Conservation (phyloP, 2,329 filamentous ascomycete species). For the Ophiocordyceps camponoti-floridani region DNA sequence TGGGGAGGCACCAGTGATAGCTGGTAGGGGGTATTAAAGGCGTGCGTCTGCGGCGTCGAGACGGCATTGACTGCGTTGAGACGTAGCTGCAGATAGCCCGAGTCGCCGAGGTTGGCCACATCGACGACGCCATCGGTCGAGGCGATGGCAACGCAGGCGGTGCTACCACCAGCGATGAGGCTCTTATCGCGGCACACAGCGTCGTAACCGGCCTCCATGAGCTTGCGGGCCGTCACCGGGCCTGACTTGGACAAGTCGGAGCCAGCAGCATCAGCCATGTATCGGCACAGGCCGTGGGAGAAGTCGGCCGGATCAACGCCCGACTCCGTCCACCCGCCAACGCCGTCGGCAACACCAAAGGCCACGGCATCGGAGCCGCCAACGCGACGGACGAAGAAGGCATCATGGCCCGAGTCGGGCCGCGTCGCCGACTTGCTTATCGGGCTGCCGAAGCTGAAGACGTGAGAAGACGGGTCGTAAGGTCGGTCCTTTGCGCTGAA, state of each 20-base stretch:
- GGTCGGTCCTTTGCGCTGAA: slow-evolving; percentile 55
- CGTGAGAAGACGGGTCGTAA: slow-evolving; percentile 49
- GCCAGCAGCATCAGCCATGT: slow-evolving; percentile 64
- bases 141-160: slow-evolving; percentile 73
- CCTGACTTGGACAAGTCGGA: slow-evolving; percentile 9
- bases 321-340: slow-evolving; percentile 86
- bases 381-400: slow-evolving; percentile 81
- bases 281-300: slow-evolving; percentile 79
- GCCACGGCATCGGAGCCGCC: slow-evolving; percentile 55
- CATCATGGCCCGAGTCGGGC: slow-evolving; percentile 74
- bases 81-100: slow-evolving; percentile 75
- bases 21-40: slow-evolving; percentile 95
- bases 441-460: slow-evolving; percentile 56
- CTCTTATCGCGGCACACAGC: slow-evolving; percentile 55
- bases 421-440: slow-evolving; percentile 27
- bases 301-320: slow-evolving; percentile 91
- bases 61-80: slow-evolving; percentile 70
- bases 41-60: slow-evolving; percentile 80
- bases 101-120: slow-evolving; percentile 89
- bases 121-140: slow-evolving; percentile 58
- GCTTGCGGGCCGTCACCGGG: slow-evolving; percentile 39
- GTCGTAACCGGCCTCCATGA: slow-evolving; percentile 77
- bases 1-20: slow-evolving; percentile 71
- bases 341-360: slow-evolving; percentile 83
- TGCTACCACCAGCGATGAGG: slow-evolving; percentile 74